Conservation (phyloP, 306 rosid species). For the cucumber (Cucumis sativus) region Cucumber_9930_V3 NC_026657.2:522501-523000, state of each 20-base stretch:
- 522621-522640: neutral
- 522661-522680: neutral
- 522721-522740: neutral
- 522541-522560: neutral
- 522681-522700: neutral
- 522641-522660: neutral
- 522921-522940: constrained; percentile 88
- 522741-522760: neutral
- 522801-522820: neutral
- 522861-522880: constrained; percentile 19
- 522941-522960: constrained; percentile 93
- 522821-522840: constrained; percentile 3
- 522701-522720: neutral
- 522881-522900: constrained; percentile 21
- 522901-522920: constrained; percentile 80
- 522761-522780: neutral
- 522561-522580: neutral
- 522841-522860: constrained; percentile 19
- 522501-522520: neutral
- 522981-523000: too few relatives aligned
- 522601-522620: constrained; percentile 5
- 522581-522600: constrained; percentile 1
- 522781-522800: neutral
- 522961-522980: neutral
- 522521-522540: neutral